Base-by-base conservation (phyloP, 176 grass and related monocot genomes). In the Triticum dicoccoides region DNA sequence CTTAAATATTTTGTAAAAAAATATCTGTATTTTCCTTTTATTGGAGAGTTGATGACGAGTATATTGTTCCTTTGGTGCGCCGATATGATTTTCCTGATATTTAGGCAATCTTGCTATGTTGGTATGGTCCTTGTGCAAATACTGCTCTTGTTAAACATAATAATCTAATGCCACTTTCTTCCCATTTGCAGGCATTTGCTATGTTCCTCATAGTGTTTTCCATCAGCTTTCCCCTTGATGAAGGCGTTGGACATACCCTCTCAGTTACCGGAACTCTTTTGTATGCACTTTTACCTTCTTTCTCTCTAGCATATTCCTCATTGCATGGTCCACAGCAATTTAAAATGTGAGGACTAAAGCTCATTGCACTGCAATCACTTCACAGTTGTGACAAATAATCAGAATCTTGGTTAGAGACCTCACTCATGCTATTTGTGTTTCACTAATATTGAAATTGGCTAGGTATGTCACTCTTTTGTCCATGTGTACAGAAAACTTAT, bases 171-270 rank as follows among this genome's bases (percentile, higher is more conserved):
- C 6, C 35, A 62, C 13, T 42, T 52, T 75, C 3, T 78, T 21
- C 81, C 27, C 87, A 78, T 80, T 79, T 94, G 76, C 85, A 99
- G 94, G 94, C 97, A 72, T 61, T 90, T 49, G 95, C 97, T 14
- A 99, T 99, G 97, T 99, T 94, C 83, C 92, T 99, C 80, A 90
- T 94, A 69, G 97, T 94, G 80, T 91, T 88, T 81, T 88, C 87
- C 75, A 93, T 96, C 71, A 96, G 73, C 89, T 89, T 91, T 58
- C 89, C 89, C 23, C 83, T 91, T 80, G 92, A 92, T 87, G 94
- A 94, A 91, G 90, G 69, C 73, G 56, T 91, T 63, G 87, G 90
- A 64, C 97, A 99, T 54, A 82, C 75, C 59, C 73, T 99, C 54
- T 94, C 94, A 86, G 87, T 99, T 68, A 62, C 88, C 51, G 97